Evolutionary conservation across 306 rosid genomes (phyloP).

Genomic region (Boehmeria nivea): DNA sequence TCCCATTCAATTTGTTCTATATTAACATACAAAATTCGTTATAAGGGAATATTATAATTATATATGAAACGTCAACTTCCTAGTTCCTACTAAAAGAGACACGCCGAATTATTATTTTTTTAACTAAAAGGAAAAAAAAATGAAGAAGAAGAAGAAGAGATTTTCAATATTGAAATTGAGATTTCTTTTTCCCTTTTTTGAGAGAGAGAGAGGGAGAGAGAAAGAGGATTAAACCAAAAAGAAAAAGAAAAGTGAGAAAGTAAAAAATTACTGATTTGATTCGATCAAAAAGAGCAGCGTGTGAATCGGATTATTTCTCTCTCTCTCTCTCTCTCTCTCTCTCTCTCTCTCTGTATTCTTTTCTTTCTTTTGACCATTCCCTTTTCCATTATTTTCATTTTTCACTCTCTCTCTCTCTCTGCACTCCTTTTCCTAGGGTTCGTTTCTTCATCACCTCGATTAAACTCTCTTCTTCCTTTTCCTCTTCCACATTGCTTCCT

Average conservation of each 20-base stretch:
- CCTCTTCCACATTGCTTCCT: slow-evolving; percentile 4
- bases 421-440: slow-evolving; percentile 38
- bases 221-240: too few relatives aligned
- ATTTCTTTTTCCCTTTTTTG: too few relatives aligned
- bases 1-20: too few relatives aligned
- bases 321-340: background rate
- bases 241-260: background rate
- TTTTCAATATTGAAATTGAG: too few relatives aligned
- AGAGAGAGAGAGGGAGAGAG: too few relatives aligned
- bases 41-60: too few relatives aligned
- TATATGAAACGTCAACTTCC: too few relatives aligned
- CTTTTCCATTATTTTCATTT: slow-evolving; percentile 31
- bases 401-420: slow-evolving; percentile 10
- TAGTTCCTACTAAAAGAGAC: too few relatives aligned
- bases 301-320: slow-evolving; percentile 49
- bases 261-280: slow-evolving; percentile 31
- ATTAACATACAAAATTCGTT: too few relatives aligned
- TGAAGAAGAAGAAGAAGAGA: too few relatives aligned
- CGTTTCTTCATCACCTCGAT: slow-evolving; percentile 22
- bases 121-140: too few relatives aligned
- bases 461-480: slow-evolving; percentile 22
- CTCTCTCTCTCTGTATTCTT: slow-evolving; percentile 5
- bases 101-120: too few relatives aligned
- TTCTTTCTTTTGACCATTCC: slow-evolving; percentile 22
- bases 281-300: slow-evolving; percentile 43